Base-by-base conservation (phyloP, 1,284 basidiomycete genomes). In the Pascua guehoae region DNA sequence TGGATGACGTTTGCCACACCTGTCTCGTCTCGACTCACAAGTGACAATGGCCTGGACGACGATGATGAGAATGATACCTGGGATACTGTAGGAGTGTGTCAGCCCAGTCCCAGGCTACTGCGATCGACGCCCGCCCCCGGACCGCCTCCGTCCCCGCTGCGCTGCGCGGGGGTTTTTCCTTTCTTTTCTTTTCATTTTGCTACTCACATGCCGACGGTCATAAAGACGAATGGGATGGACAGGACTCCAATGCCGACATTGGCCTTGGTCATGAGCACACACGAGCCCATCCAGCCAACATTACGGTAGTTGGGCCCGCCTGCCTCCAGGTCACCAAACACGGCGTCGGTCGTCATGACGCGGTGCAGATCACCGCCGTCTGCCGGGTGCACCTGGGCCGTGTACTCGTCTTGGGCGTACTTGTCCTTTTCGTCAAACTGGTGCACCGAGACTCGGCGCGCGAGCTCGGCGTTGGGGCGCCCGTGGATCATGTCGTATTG, bases 221-320 rank as follows among this genome's bases (percentile, higher is more conserved):
- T 39, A 41, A 71, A 59, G 7, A 63, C 64, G n/a, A 58, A 56
- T 7, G 67, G 67, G 48, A 70, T 67, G 5, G 67, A 65, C 16
- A 70, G 53, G 11, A 72, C 66, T 54, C 69, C 70, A 17, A 72
- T 57, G 37, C 66, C 71, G 49, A 73, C 66, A 52, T 67, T 67
- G 16, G 64, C 58, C 52, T 66, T 68, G 18, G 44, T 53, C 51
- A 53, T 53, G 24, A 53, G 9, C 8, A 53, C 44, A 18, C 46
- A 24, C 1, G 51, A 38, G 4, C 51, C 51, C 24, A 53, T 16
- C 14, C 24, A 41, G 12, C 51, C 17, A 18, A 53, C 68, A 41
- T 61, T 62, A 38, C 66, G 61, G 56, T 66, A 70, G 51, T 69
- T 66, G 8, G 66, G 68, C 36, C 66, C 68, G 17, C 58, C 61